phyloP scores from a whole-genome alignment of 106 monocot genomes.

The Ottelia alismoides region DNA sequence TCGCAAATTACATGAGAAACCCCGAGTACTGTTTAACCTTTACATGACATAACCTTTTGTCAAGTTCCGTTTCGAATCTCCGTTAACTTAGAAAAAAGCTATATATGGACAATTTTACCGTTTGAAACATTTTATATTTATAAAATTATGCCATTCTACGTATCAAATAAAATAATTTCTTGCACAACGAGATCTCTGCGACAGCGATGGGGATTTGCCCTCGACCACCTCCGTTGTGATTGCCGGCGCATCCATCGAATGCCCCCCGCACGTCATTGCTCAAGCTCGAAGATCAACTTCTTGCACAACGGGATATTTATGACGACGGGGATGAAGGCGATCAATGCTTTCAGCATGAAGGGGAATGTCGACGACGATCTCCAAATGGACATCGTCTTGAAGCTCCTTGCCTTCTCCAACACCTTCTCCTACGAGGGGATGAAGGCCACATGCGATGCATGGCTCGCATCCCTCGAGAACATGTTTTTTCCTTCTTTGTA shows the following conservation, averaged over 20 bases:
- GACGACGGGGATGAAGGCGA: conserved; percentile 48
- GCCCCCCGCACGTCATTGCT: conserved; percentile 58
- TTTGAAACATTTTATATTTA: too few relatives aligned
- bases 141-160: too few relatives aligned
- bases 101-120: too few relatives aligned
- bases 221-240: conserved; percentile 21
- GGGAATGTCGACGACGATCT: conserved; percentile 31
- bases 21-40: too few relatives aligned
- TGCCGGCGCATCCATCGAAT: conserved; percentile 69
- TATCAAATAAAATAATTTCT: too few relatives aligned
- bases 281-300: conserved; percentile 65
- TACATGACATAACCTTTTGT: too few relatives aligned
- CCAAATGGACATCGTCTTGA: conserved; percentile 35
- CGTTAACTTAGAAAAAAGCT: too few relatives aligned
- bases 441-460: conserved; percentile 58
- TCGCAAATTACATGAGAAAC: too few relatives aligned
- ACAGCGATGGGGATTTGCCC: conserved; percentile 34
- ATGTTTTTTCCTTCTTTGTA: too few relatives aligned
- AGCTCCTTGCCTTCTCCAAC: conserved; percentile 72
- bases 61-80: too few relatives aligned
- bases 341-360: conserved; percentile 32
- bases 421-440: conserved; percentile 79
- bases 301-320: conserved; percentile 55
- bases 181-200: conserved; percentile 63
- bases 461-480: conserved; percentile 44